phyloP scores from a whole-genome alignment of 2,329 filamentous ascomycete genomes.

The Knoxdaviesia proteae region DNA sequence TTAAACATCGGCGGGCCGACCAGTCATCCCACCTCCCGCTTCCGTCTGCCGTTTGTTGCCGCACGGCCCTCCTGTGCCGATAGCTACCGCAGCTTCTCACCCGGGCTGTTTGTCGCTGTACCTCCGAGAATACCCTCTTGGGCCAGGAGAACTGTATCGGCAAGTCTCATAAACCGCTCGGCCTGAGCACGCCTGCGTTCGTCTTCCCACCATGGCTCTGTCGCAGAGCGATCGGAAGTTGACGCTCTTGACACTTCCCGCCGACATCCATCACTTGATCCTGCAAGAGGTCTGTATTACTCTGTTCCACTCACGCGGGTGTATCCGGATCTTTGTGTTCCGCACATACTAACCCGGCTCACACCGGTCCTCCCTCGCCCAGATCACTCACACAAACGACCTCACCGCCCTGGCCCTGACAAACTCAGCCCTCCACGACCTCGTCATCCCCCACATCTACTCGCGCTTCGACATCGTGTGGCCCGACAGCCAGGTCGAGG shows the following conservation, averaged over 20 bases:
- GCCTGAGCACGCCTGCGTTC: too few species aligned
- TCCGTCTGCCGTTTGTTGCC: too few species aligned
- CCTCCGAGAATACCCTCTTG: slow-evolving; percentile 1
- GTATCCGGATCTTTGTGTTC: too few species aligned
- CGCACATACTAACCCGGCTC: background rate
- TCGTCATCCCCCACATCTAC: slow-evolving; percentile 63
- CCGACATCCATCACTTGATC: slow-evolving; percentile 60
- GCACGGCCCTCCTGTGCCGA: too few species aligned
- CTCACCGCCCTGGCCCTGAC: slow-evolving; percentile 58
- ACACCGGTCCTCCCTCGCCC: slow-evolving; percentile 4
- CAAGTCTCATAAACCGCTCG: too few species aligned
- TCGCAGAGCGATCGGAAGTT: slow-evolving; percentile 13
- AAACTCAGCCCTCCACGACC: slow-evolving; percentile 54
- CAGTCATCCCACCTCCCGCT: too few species aligned
- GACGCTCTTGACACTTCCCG: slow-evolving; percentile 50
- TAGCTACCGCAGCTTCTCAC: too few species aligned
- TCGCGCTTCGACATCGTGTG: slow-evolving; percentile 75
- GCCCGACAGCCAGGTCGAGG: slow-evolving; percentile 48
- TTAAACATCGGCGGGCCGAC: too few species aligned
- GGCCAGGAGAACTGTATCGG: slow-evolving; percentile 1
- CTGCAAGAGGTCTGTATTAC: slow-evolving; percentile 44
- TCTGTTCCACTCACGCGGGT: background rate
- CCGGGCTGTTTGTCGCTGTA: too few species aligned
- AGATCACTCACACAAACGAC: slow-evolving; percentile 69
- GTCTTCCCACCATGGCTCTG: background rate